Base-by-base conservation (phyloP, 176 grass and related monocot species). In the Tillandsia fasciculata region DNA sequence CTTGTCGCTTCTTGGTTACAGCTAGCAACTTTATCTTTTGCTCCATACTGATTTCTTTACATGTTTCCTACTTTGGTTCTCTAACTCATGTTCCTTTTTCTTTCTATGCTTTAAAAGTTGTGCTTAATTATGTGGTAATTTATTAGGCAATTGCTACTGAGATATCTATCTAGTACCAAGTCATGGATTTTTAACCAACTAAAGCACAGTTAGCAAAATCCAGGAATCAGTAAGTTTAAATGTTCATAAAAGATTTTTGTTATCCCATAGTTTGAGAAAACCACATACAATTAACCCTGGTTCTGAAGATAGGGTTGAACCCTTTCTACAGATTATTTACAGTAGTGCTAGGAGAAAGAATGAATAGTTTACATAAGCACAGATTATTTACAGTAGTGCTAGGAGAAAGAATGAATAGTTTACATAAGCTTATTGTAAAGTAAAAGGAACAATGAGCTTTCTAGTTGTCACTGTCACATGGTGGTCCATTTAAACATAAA, bases 1-100 rank as follows among this genome's bases (percentile, higher is more conserved):
- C 15, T 61, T 61, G 8, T 61, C 23, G 56, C 56, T 61, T 61
- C 56, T 61, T 9, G 15, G n/a, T 61, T 61, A 61, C 56, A 18
- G 56, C 56, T 61, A 18, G 56, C 56, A 61, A 61, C 56, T 61
- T 61, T 23, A 61, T 61, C 56, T 57, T 61, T 61, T 23, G 8
- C 9, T 8, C 56, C 15, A 10, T 20, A 18, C 56, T 23, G 56
- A 15, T 61, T 61, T 61, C 56, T 61, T 22, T 15, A 20, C 8
- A 18, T 8, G 17, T 23, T 58, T 58, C 11, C 54, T 15, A 7
- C 18, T 61, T 42, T 42, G 33, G 33, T 42, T 5, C 33, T 5
- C 33, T 42, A 3, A 5, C 7, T 42, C 33, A 42, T 42, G 3
- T 61, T 59, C 7, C 10, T 61, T 61, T 61, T 2, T 18, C 15